These are phyloP conservation scores for Podospora pseudoanserina DNA, from an alignment of 495 filamentous ascomycete genomes.

Conservation along the genomic window DNA sequence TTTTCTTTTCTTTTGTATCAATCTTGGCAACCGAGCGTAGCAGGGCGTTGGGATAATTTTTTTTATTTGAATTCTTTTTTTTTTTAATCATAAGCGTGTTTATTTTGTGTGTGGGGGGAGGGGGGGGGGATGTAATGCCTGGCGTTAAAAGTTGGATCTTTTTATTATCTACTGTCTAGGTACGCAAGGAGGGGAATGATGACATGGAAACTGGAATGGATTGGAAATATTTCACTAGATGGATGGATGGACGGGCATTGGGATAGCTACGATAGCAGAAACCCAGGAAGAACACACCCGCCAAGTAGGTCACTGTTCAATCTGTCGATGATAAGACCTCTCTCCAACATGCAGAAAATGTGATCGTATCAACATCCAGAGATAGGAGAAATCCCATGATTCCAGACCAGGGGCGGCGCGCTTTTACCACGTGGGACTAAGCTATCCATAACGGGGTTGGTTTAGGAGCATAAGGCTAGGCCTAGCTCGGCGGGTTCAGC, in stretches of 20 bases:
- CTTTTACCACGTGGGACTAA: neutral
- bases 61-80: neutral
- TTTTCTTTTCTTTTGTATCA: too few species aligned
- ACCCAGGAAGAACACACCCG: too few species aligned
- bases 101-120: neutral
- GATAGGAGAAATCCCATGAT: neutral
- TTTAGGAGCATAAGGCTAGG: neutral
- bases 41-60: too few species aligned
- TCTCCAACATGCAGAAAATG: too few species aligned
- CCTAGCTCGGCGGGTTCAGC: neutral
- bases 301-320: too few species aligned
- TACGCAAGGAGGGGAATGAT: neutral
- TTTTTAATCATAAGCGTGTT: neutral
- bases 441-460: neutral
- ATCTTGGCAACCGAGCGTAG: too few species aligned
- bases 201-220: neutral
- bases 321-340: too few species aligned
- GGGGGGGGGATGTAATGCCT: neutral
- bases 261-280: neutral
- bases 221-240: neutral
- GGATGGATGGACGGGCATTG: neutral
- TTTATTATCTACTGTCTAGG: neutral
- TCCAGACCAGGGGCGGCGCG: neutral
- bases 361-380: too few species aligned
- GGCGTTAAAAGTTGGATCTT: slow-evolving; percentile 2